phyloP scores from a whole-genome alignment of 306 rosid species.

The Abrus pulchellus region DNA sequence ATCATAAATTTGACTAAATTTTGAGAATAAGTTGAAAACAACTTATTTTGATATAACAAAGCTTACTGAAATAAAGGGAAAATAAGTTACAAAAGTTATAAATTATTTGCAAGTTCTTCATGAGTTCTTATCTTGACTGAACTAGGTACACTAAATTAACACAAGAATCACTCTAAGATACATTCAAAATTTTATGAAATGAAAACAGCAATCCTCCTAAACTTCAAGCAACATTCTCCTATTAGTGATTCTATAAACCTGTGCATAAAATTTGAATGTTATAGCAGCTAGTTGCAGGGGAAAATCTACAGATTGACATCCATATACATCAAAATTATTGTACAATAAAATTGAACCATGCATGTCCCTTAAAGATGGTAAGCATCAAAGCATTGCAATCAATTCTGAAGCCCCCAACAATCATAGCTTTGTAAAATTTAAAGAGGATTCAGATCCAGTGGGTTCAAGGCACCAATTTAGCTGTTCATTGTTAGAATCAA shows the following conservation, averaged over 20 bases:
- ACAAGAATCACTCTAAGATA: too few species aligned
- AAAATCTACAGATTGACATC: conserved; percentile 35
- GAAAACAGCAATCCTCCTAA: neutral
- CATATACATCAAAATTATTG: conserved; percentile 31
- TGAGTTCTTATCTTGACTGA: too few species aligned
- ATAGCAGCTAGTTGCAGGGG: conserved; percentile 16
- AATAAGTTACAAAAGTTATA: too few species aligned
- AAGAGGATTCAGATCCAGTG: conserved; percentile 47
- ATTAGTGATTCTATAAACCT: conserved; percentile 23
- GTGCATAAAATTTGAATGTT: neutral
- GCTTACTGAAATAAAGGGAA: too few species aligned
- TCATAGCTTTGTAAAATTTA: conserved; percentile 40
- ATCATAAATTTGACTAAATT: too few species aligned
- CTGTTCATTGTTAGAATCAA: conserved; percentile 50
- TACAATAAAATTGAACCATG: conserved; percentile 33
- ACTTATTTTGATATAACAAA: too few species aligned
- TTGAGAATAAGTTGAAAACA: too few species aligned
- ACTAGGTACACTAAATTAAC: too few species aligned
- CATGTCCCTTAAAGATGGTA: neutral
- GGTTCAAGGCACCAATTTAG: conserved; percentile 73
- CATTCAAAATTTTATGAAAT: too few species aligned
- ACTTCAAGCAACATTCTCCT: neutral
- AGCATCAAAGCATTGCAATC: conserved; percentile 39
- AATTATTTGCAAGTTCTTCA: too few species aligned
- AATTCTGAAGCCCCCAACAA: conserved; percentile 24